Evolutionary conservation across 2,329 filamentous ascomycete genomes (phyloP), one percentile per base, ranked within the genome.

Genomic region (Aspergillus sergii): DNA sequence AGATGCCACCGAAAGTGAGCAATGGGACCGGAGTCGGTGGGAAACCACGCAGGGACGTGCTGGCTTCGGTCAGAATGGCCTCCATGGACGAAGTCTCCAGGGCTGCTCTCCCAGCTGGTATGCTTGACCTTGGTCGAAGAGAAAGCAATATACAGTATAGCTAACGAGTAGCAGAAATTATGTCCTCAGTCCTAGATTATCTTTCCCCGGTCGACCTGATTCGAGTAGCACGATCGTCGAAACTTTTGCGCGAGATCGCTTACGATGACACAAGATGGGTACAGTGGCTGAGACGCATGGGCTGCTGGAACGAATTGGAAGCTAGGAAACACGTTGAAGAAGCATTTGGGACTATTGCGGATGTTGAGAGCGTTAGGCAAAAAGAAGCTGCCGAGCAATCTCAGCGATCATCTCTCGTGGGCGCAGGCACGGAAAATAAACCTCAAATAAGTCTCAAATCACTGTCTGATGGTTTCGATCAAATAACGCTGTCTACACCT

Each of bases 261-360:
- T 99, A 98, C 79, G 95, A 99, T 77, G 95, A 99, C 78, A 92
- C 93, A 57, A 87, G 94, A 81, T 99, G 95, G 95, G 91, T 98
- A 45, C 88, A 92, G 67, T 87, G 92, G 66, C 80, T 99, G 60
- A 91, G 91, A 75, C 89, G 86, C 63, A 97, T 99, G 89, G 92
- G 90, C 2, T 91, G 91, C 69, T 99, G 95, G 95, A 90, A 96
- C 73, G 95, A 99, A 75, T 78, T 82, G 4, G 94, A 97, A 75
- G 95, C 95, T 5, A 86, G 94, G 64, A 88, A 87, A 69, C 83
- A 91, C 59, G 92, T 93, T 58, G 94, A 97, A 66, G 89, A 94
- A 28, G 85, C 86, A 9, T 84, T 73, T 58, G 72, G 73, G 11
- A 75, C 74, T 26, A 71, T 75, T 39, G 70, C 71, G 9, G 67